Evolutionary conservation across 495 filamentous ascomycete genomes (phyloP).

Genomic region (Talaromyces wortmannii): DNA sequence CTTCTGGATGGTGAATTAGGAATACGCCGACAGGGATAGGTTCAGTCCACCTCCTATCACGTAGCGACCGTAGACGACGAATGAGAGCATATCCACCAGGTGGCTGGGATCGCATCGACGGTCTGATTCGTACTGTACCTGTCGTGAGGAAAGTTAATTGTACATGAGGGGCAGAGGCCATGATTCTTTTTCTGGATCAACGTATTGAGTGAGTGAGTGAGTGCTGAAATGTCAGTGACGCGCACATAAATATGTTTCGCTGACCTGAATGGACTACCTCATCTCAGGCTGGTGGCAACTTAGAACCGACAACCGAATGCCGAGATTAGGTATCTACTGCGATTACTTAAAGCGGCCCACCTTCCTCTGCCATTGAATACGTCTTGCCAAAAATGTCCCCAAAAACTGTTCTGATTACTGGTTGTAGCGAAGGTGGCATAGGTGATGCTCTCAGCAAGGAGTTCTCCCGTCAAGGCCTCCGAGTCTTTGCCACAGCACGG

Average conservation of each 20-base stretch:
- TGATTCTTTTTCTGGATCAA: no score
- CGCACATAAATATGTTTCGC: no score
- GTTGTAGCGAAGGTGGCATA: conserved; percentile 37
- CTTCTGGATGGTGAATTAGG: conserved; percentile 21
- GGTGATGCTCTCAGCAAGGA: conserved; percentile 28
- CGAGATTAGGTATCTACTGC: no score
- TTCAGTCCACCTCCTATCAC: conserved; percentile 16
- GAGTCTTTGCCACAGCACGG: conserved; percentile 29
- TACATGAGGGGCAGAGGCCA: no score
- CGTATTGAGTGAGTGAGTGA: no score
- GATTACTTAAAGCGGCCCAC: no score
- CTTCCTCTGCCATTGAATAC: no score
- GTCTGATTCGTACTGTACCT: conserved; percentile 14
- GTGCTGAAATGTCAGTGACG: no score
- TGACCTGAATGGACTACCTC: no score
- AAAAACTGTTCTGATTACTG: conserved; percentile 37
- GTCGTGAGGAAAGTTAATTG: conserved; percentile 14
- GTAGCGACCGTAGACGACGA: conserved; percentile 17
- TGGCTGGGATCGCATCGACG: conserved; percentile 19
- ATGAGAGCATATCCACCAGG: conserved; percentile 7
- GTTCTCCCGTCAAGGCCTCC: conserved; percentile 25
- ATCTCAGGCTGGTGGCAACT: no score
- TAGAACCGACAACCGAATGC: no score
- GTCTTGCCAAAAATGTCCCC: not conserved
- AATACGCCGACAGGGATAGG: conserved; percentile 20